Evolutionary conservation across 2,329 filamentous ascomycete genomes (phyloP), one percentile per base, ranked within the genome.

Genomic region (Aspergillus floridensis): DNA sequence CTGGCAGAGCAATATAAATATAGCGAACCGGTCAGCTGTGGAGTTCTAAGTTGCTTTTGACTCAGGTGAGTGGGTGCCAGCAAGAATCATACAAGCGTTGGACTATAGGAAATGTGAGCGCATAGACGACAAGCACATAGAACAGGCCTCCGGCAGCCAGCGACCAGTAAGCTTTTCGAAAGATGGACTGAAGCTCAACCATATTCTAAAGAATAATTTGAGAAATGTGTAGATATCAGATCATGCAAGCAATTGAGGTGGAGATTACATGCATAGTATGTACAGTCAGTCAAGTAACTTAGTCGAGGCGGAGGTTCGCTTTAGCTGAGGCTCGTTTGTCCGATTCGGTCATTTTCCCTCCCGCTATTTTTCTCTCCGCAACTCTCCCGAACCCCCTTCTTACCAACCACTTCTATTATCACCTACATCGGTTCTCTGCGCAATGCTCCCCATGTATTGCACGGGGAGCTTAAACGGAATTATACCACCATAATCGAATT

Each of bases 41-140:
- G 16, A 12, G 21, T 2, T 24, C 29, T 31, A 3, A 5, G 2
- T 6, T 19, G 47, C 16, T 31, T 32, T 32, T 14, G 41, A 11
- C 8, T 14, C 26, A 29, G 26, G 14, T 8, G 16, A 21, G n/a
- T 32, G n/a, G 16, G 8, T 3, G 21, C 31, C 11, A 19, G 31
- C 11, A 22, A 26, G 12, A 49, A 19, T 75, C 87, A 77, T 81
- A 96, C 92, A 93, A 87, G 78, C 90, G 83, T 73, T 98, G 93
- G 55, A 96, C 79, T 66, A 82, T 85, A 2, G 91, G 87, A 68
- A 85, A 86, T 14, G 88, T 84, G 59, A 90, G 77, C 10, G 89
- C 76, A 2, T 82, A 77, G n/a, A 96, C 76, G 63, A 89, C 87
- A 29, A 84, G 70, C 19, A 85, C 77, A 75, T 95, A 96, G 26